Conservation (phyloP, 2,329 filamentous ascomycete species). For the Sporothrix humicola region DNA sequence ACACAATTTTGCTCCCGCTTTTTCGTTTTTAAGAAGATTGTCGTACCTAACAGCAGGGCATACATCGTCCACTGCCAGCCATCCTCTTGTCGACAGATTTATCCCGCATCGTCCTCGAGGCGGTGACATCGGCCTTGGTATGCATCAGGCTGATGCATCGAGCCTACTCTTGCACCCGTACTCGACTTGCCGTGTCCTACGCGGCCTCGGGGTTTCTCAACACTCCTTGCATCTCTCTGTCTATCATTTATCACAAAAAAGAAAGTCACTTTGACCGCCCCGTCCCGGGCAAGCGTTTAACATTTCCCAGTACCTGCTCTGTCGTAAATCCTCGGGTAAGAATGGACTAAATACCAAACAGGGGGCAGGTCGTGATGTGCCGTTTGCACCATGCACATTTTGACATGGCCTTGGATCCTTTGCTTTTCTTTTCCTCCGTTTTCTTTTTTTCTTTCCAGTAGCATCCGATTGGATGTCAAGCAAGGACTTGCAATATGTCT, state of each 20-base stretch:
- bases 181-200: background rate
- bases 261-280: background rate
- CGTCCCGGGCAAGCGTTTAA: background rate
- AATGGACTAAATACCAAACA: conserved; percentile 1
- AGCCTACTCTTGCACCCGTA: background rate
- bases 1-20: too few species aligned
- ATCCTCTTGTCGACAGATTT: conserved; percentile 2
- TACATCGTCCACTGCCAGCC: background rate
- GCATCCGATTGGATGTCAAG: conserved; percentile 11
- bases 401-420: background rate
- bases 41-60: too few species aligned
- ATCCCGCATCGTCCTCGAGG: conserved; percentile 19
- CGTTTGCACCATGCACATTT: background rate
- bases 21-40: background rate
- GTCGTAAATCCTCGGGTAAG: background rate
- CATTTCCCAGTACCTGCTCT: too few species aligned
- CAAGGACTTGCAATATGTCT: background rate
- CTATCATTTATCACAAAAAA: background rate
- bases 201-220: background rate
- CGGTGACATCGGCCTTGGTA: conserved; percentile 26
- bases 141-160: conserved; percentile 14
- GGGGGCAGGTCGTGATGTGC: background rate
- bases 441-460: background rate
- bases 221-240: background rate
- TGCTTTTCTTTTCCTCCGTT: background rate